phyloP scores from a whole-genome alignment of 805 yeast species.

The Candida vaughaniae region DNA sequence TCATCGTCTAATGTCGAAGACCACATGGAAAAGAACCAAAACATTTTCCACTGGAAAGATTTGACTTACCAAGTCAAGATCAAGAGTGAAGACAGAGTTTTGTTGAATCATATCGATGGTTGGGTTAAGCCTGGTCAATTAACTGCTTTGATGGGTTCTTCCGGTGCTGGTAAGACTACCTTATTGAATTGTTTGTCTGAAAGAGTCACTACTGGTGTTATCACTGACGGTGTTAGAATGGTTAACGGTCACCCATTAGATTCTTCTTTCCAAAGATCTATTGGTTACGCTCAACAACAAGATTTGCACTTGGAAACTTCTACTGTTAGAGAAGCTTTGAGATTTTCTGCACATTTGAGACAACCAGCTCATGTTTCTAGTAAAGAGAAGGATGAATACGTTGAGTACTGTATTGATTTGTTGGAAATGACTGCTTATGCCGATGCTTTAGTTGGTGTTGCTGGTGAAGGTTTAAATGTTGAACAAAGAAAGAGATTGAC shows the following conservation, averaged over 20 bases:
- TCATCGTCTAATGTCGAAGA: slow-evolving; percentile 17
- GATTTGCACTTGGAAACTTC: slow-evolving; percentile 68
- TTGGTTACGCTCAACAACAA: slow-evolving; percentile 80
- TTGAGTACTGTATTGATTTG: slow-evolving; percentile 62
- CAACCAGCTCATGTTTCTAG: slow-evolving; percentile 57
- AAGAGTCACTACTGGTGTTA: slow-evolving; percentile 30
- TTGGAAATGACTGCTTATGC: slow-evolving; percentile 70
- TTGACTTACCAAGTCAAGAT: slow-evolving; percentile 37
- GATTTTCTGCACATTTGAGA: slow-evolving; percentile 69
- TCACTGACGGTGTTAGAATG: slow-evolving; percentile 51
- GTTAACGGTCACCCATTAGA: slow-evolving; percentile 68
- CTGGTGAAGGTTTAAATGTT: slow-evolving; percentile 58
- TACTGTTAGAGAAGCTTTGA: slow-evolving; percentile 72
- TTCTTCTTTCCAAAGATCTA: slow-evolving; percentile 68
- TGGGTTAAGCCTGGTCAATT: slow-evolving; percentile 81
- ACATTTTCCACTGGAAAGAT: slow-evolving; percentile 40
- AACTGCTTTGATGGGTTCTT: slow-evolving; percentile 81
- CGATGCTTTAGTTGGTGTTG: slow-evolving; percentile 73
- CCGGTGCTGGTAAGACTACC: slow-evolving; percentile 86
- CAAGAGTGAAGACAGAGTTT: slow-evolving; percentile 32
- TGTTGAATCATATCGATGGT: slow-evolving; percentile 50
- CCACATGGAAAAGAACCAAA: slow-evolving; percentile 30
- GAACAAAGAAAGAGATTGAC: slow-evolving; percentile 43
- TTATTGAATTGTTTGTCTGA: slow-evolving; percentile 69
- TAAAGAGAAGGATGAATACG: slow-evolving; percentile 62